A percentile compares a stretch with the other conserved stretches of the same genome.
phyloP scores from a whole-genome alignment of 2,329 filamentous ascomycete species.

The Nothopassalora personata region DNA sequence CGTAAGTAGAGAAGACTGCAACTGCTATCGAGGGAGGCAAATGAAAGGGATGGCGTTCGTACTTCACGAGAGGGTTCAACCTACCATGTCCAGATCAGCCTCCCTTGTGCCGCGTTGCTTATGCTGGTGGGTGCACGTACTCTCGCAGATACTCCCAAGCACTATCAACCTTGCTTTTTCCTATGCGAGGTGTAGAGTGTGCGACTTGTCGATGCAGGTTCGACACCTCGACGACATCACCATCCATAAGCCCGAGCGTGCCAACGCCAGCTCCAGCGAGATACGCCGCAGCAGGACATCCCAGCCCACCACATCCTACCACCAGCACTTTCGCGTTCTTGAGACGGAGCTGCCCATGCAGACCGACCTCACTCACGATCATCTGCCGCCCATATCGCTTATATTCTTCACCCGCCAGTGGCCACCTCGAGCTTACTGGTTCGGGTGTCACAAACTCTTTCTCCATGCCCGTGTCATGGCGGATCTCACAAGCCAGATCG shows the following conservation, averaged over 20 bases:
- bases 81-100: slow-evolving; percentile 13
- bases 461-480: slow-evolving; percentile 19
- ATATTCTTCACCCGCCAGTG: slow-evolving; percentile 68
- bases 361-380: slow-evolving; percentile 75
- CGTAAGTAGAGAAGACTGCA: slow-evolving; percentile 63
- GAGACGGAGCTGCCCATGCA: slow-evolving; percentile 71
- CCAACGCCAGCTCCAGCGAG: slow-evolving; percentile 85
- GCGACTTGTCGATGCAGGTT: slow-evolving; percentile 91
- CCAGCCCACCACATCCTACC: slow-evolving; percentile 81
- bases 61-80: slow-evolving; percentile 66
- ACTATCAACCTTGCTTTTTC: slow-evolving; percentile 75
- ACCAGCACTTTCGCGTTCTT: slow-evolving; percentile 68
- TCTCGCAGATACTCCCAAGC: slow-evolving; percentile 42
- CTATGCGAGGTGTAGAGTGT: slow-evolving; percentile 66
- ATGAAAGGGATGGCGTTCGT: slow-evolving; percentile 57
- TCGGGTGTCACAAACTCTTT: slow-evolving; percentile 16
- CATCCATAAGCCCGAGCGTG: slow-evolving; percentile 77
- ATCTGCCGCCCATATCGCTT: slow-evolving; percentile 84
- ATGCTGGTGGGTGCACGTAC: slow-evolving; percentile 34
- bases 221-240: slow-evolving; percentile 78
- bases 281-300: slow-evolving; percentile 89
- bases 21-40: slow-evolving; percentile 65
- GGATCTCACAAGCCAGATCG: slow-evolving; percentile 17
- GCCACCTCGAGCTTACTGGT: slow-evolving; percentile 50
- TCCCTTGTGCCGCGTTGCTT: not conserved